Evolutionary conservation across 2,329 filamentous ascomycete genomes (phyloP).

Genomic region (Aspergillus brunneoviolaceus): DNA sequence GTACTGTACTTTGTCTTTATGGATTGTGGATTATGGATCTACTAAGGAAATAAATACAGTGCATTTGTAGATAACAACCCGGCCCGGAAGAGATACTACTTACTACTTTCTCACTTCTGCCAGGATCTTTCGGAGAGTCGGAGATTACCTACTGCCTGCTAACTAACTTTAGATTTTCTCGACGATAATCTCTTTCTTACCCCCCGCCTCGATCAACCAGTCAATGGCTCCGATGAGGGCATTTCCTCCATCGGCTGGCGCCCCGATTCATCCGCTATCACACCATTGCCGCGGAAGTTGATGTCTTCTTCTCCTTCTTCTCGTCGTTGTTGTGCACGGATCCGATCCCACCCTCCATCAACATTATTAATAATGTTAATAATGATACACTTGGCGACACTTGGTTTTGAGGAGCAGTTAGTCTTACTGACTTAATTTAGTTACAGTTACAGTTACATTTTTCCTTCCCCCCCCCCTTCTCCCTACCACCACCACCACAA

Average conservation of each 20-base stretch:
- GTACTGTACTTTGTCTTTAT: no score
- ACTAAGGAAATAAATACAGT: no score
- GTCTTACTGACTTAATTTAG: no score
- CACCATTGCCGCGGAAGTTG: constrained; percentile 18
- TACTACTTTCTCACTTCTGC: no score
- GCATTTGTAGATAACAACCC: no score
- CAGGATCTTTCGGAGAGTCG: no score
- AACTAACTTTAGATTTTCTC: no score
- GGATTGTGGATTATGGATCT: no score
- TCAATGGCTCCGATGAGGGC: neutral
- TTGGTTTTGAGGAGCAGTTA: no score
- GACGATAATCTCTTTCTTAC: no score
- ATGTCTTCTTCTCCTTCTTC: constrained; percentile 4
- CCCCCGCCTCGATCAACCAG: neutral
- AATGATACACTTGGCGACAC: constrained; percentile 5
- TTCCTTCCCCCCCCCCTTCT: neutral
- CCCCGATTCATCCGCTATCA: constrained; percentile 7
- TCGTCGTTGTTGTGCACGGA: no score
- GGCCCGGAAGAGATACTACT: no score
- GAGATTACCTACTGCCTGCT: neutral
- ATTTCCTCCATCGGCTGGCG: neutral
- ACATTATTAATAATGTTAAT: neutral
- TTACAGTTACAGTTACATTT: neutral
- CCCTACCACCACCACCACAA: neutral
- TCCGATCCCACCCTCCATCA: neutral